Evolutionary conservation across 306 rosid species (phyloP).

Genomic region (Argentina anserina): DNA sequence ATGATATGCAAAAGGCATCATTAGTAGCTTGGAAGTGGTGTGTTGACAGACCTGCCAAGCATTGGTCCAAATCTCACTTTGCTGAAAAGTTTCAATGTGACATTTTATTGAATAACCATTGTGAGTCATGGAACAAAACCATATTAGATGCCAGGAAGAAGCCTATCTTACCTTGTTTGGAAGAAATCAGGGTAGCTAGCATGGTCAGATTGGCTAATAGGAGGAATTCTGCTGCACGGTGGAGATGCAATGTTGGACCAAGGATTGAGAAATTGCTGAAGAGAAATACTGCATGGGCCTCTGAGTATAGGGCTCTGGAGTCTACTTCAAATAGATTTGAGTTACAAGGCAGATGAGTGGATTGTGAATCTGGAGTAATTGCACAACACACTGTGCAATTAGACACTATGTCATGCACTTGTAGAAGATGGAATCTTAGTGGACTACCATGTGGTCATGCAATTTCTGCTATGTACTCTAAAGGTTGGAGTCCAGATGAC

Average conservation of each 20-base stretch:
- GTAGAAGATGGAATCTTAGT: neutral
- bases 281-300: neutral
- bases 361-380: neutral
- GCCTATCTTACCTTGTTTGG: neutral
- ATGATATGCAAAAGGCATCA: accelerated
- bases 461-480: neutral
- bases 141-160: neutral
- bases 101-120: neutral
- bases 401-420: neutral
- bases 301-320: neutral
- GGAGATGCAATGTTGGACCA: neutral
- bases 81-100: neutral
- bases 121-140: neutral
- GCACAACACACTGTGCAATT: neutral
- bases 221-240: neutral
- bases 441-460: neutral
- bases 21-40: neutral
- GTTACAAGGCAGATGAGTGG: neutral
- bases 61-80: neutral
- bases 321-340: neutral
- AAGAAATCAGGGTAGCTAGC: neutral
- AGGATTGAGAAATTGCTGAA: neutral
- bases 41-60: no score
- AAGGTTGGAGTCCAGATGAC: neutral
- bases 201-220: neutral